Base-by-base conservation (phyloP, 805 yeast genomes). In the Sugiyamaella mastotermitis region DNA sequence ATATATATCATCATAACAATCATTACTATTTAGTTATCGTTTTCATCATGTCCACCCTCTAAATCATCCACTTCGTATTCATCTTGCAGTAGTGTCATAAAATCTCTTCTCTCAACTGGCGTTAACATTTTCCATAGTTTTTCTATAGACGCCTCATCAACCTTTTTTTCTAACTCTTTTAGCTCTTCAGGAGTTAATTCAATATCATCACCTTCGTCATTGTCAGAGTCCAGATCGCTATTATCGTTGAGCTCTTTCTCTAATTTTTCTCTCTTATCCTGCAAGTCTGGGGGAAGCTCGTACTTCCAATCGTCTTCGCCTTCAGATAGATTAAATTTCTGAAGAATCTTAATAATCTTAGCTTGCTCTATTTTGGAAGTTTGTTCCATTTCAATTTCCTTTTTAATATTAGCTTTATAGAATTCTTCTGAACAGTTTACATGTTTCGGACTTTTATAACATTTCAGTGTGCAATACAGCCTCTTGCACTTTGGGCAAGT, bases 381-480 rank as follows among this genome's bases (percentile, higher is more conserved):
- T 5, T 28, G 31, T 13, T 22, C 18, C 4, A 22, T 34, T 25
- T 13, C 25, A 15, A 31, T 24, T 18, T 46, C 42, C n/a, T 37
- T 29, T 30, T 35, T 27, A 5, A 40, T 42, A 19, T 43, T 43
- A 1, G 9, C 16, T 21, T 39, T 28, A 33, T 46, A 38, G 22
- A 49, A 48, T 25, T 27, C 19, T 22, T 49, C 50, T 4, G 50
- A 31, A 14, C 52, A 48, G 5, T 27, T 30, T n/a, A 16, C 24
- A 27, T 48, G 52, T 7, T 33, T 34, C 3, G 32, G 32, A n/a
- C 40, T 23, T 26, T 42, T 44, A 27, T 48, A 48, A 23, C 52
- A 48, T 7, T 21, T 28, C 24, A 48, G 26, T 3, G 48, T 38
- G 30, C 52, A 48, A 37, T 48, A 48, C 17, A 31, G 28, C n/a